Conservation (phyloP, 495 filamentous ascomycete species). For the Podospora appendiculata region DNA sequence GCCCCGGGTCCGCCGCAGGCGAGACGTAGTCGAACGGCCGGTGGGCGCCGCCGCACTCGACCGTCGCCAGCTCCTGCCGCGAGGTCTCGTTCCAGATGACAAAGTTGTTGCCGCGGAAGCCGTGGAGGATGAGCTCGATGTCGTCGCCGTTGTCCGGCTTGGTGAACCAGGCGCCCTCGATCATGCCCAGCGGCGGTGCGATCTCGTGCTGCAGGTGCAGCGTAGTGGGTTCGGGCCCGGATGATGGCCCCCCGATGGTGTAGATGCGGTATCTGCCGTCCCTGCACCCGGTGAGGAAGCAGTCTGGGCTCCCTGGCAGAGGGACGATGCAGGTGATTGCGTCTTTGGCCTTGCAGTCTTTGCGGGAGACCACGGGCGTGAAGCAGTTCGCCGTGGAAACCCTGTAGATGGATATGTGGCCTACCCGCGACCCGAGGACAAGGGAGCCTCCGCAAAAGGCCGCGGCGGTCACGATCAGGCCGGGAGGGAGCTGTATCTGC, state of each 20-base stretch:
- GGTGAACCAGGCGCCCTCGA: conserved; percentile 61
- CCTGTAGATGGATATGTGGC: conserved; percentile 18
- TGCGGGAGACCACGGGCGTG: conserved; percentile 7
- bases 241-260: conserved; percentile 21
- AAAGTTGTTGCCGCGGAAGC: conserved; percentile 72
- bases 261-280: conserved; percentile 66
- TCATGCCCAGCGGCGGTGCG: conserved; percentile 52
- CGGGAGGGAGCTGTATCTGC: conserved; percentile 10
- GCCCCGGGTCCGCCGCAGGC: conserved; percentile 16
- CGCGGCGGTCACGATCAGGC: conserved; percentile 22
- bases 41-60: conserved; percentile 79
- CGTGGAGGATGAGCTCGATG: conserved; percentile 59
- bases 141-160: conserved; percentile 10
- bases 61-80: conserved; percentile 54
- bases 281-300: conserved; percentile 61
- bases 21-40: conserved; percentile 61
- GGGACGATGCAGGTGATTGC: conserved; percentile 59
- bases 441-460: conserved; percentile 36
- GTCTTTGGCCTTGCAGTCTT: conserved; percentile 51
- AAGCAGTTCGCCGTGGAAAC: conserved; percentile 1
- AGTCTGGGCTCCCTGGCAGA: conserved; percentile 21
- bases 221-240: neutral
- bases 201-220: conserved; percentile 35
- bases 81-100: conserved; percentile 67
- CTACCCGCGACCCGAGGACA: conserved; percentile 58